Evolutionary conservation across 306 rosid species (phyloP), one percentile per base, ranked within the genome.

Genomic region (Nissolia schottii): DNA sequence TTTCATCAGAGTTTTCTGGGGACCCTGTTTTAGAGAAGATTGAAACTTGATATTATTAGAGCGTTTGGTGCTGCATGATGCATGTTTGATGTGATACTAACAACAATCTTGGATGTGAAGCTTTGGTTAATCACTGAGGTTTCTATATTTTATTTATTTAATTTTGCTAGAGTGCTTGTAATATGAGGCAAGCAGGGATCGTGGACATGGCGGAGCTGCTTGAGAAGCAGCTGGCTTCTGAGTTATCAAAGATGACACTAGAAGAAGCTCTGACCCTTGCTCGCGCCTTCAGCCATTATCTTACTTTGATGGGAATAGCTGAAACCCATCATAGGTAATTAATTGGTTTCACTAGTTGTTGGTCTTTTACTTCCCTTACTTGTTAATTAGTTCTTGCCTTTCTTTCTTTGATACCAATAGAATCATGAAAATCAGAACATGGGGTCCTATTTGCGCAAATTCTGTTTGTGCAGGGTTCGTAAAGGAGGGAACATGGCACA

Each of bases 211-310:
- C 97, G 8, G 93, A 85, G 84, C 13, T 84, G 82, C 77, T 93
- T 13, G 98, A 90, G 89, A 93, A 90, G 83, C 98, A 90, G 76
- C 84, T 88, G 31, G 90, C 92, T 20, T 83, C 96, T 7, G 97
- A 90, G 83, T 81, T 93, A 34, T 93, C 97, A 27, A 76, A 90
- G 71, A 88, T 90, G 98, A 78, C 85, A n/a, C 76, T 90, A 15
- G 93, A 90, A 56, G 98, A 89, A 82, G 98, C 97, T 18, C 64
- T 93, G 16, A 81, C 83, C 53, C 87, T 90, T 16, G 97, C 93
- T 86, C 98, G 97, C 66, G 93, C 97, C 45, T 90, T 90, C 64
- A 87, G 98, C 73, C 97, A 93, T 45, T 85, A 86, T 82, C 97
- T 93, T 81, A 90, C 86, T 77, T 73, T 93, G 84, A 90, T 82